Conservation (phyloP, 352 stramenopile species). For the Phytophthora sp. region DNA sequence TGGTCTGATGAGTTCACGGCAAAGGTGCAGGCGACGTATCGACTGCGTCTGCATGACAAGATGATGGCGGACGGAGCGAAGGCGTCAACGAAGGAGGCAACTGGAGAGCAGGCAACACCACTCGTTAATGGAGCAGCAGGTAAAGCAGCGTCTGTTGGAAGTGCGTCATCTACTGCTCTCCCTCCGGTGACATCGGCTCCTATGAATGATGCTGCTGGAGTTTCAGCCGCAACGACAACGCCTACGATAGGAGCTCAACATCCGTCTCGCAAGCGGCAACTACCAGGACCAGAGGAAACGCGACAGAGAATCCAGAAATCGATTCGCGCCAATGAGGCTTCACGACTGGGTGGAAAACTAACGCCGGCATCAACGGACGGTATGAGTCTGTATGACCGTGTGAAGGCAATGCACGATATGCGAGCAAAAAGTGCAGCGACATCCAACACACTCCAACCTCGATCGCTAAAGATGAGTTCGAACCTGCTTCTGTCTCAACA, state of each 20-base stretch:
- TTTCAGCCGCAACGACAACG: not conserved
- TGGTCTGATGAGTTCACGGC: slow-evolving; percentile 48
- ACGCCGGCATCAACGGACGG: slow-evolving; percentile 20
- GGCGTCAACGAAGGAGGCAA: slow-evolving; percentile 20
- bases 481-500: slow-evolving; percentile 21
- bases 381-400: slow-evolving; percentile 53
- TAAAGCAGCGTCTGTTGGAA: not conserved
- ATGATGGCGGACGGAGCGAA: slow-evolving; percentile 16
- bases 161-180: not conserved
- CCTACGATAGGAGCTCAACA: slow-evolving; percentile 9
- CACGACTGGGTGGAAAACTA: slow-evolving; percentile 8
- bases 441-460: slow-evolving; percentile 13
- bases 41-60: slow-evolving; percentile 39
- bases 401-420: slow-evolving; percentile 53
- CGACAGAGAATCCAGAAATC: slow-evolving; percentile 27
- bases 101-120: slow-evolving; percentile 4
- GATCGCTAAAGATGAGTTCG: slow-evolving; percentile 22
- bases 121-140: slow-evolving; percentile 5
- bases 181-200: not conserved
- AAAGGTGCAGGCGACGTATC: slow-evolving; percentile 40
- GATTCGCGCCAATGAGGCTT: slow-evolving; percentile 1
- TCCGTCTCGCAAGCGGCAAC: slow-evolving; percentile 40
- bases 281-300: slow-evolving; percentile 20
- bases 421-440: slow-evolving; percentile 23
- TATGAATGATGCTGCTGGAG: slow-evolving; percentile 3